phyloP scores from a whole-genome alignment of 1,139 yeast genomes.

The Yamadazyma spencermartinsiae region DNA sequence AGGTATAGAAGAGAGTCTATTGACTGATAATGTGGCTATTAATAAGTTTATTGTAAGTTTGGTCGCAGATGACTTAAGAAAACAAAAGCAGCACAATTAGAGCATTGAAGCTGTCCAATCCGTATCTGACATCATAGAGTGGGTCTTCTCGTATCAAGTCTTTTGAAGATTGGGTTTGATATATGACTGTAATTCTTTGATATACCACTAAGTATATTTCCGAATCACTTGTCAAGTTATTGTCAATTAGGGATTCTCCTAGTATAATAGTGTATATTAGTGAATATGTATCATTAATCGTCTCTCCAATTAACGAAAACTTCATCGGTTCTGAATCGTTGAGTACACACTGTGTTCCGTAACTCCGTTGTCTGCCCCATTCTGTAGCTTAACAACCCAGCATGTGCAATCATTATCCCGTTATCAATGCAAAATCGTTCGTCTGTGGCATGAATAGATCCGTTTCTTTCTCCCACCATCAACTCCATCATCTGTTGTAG shows the following conservation, averaged over 20 bases:
- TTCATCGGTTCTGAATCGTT: constrained; percentile 90
- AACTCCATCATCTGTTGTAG: constrained; percentile 93
- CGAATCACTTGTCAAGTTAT: constrained; percentile 7
- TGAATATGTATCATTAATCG: constrained; percentile 27
- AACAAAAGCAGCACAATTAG: background rate
- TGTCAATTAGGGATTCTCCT: too few species aligned
- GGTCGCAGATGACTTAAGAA: background rate
- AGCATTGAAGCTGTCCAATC: constrained; percentile 23
- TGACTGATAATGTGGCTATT: constrained; percentile 12
- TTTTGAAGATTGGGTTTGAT: constrained; percentile 23
- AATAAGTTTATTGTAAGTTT: constrained; percentile 10
- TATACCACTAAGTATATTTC: constrained; percentile 4
- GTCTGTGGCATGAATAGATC: constrained; percentile 89
- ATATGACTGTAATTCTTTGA: constrained; percentile 20
- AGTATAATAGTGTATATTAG: too few species aligned
- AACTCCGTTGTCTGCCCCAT: constrained; percentile 70
- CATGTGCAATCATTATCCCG: constrained; percentile 99
- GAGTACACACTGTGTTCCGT: constrained; percentile 82
- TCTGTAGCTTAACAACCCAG: constrained; percentile 84
- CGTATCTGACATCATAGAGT: constrained; percentile 36
- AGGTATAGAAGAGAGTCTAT: constrained; percentile 5
- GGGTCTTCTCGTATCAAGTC: constrained; percentile 14
- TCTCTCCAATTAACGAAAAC: constrained; percentile 89
- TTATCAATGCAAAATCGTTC: constrained; percentile 96
- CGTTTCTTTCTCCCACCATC: constrained; percentile 90